Percentiles rank a stretch among this genome's conserved stretches.
Evolutionary conservation across 345 rosid genomes (phyloP).

Genomic region (Corchorus olitorius): DNA sequence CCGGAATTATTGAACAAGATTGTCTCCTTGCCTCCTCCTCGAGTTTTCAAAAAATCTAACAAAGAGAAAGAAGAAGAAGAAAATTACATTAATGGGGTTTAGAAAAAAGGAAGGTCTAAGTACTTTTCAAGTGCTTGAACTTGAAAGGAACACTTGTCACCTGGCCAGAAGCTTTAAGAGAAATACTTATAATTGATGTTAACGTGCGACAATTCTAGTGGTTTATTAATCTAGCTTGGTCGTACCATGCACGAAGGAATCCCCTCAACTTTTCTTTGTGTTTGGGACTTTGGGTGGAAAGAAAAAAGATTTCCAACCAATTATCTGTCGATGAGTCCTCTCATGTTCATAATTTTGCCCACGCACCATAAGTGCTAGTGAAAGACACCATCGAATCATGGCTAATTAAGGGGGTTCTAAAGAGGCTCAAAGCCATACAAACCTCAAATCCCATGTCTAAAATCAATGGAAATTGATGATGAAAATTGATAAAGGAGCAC

Average conservation of each 20-base stretch:
- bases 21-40: neutral
- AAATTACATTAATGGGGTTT: neutral
- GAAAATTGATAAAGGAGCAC: neutral
- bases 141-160: slow-evolving; percentile 14
- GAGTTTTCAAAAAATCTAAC: neutral
- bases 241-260: slow-evolving; percentile 2
- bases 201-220: slow-evolving; percentile 20
- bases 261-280: slow-evolving; percentile 7
- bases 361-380: neutral
- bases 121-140: neutral
- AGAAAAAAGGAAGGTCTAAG: neutral
- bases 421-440: no score
- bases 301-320: neutral
- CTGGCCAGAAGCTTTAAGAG: neutral
- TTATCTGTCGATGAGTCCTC: neutral
- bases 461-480: neutral
- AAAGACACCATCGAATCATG: neutral
- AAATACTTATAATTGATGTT: neutral
- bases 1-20: slow-evolving; percentile 25
- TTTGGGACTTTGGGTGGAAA: neutral
- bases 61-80: neutral
- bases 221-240: neutral
- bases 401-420: neutral
- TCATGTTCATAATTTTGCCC: neutral
- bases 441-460: neutral